These are phyloP conservation scores for Acanthamoeba royreba DNA, from an alignment of 208 protist genomes.

Conservation along the genomic window DNA sequence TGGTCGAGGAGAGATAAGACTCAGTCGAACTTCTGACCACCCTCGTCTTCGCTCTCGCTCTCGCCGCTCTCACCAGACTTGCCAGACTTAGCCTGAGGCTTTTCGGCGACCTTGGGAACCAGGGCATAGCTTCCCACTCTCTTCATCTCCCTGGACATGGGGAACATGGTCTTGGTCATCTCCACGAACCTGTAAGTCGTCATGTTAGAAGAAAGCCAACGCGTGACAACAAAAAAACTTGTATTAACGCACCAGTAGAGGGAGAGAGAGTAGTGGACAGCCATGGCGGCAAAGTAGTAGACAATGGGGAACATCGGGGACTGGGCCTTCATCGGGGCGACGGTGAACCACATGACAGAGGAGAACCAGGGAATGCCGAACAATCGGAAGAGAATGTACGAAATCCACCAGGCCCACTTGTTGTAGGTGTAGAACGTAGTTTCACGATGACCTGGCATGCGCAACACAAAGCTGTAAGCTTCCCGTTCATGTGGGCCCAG, in stretches of 20 bases:
- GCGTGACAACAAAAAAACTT: neutral
- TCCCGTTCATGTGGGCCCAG: no score
- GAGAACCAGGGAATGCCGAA: slow-evolving; percentile 28
- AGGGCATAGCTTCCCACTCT: neutral
- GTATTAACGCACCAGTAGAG: neutral
- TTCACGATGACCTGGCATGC: neutral
- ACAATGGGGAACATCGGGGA: neutral
- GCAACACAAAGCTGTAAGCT: no score
- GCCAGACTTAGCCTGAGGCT: neutral
- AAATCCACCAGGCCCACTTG: slow-evolving; percentile 25
- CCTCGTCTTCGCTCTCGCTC: neutral
- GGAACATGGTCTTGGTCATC: slow-evolving; percentile 32
- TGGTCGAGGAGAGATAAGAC: no score
- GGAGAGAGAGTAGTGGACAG: neutral
- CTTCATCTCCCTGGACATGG: neutral
- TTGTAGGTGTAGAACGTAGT: slow-evolving; percentile 1
- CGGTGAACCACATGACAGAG: neutral
- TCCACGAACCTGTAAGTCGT: neutral
- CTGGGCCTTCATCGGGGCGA: neutral
- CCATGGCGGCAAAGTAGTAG: neutral
- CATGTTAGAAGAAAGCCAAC: neutral
- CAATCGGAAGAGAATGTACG: neutral
- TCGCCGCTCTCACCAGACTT: no score
- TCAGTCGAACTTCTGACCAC: slow-evolving; percentile 18
- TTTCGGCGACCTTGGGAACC: neutral